These are phyloP conservation scores for Pythium phragmitis DNA, from an alignment of 352 stramenopile genomes.

Conservation along the genomic window DNA sequence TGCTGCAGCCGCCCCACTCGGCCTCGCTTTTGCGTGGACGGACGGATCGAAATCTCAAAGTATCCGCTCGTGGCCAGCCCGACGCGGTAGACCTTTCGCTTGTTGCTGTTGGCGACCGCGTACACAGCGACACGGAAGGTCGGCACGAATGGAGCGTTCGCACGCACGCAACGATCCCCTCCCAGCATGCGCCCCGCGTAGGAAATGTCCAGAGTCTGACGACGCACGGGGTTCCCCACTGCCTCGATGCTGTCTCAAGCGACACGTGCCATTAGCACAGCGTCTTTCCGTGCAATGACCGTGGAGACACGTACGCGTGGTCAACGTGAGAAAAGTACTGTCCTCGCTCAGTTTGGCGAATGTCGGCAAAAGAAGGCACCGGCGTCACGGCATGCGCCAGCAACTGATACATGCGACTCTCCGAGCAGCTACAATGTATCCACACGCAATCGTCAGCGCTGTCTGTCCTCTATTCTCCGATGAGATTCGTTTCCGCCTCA, in stretches of 20 bases:
- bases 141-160: constrained; percentile 64
- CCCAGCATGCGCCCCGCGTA: constrained; percentile 49
- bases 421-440: constrained; percentile 35
- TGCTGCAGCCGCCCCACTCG: not conserved
- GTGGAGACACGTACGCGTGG: constrained; percentile 38
- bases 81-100: constrained; percentile 36
- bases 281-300: too few species aligned
- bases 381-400: constrained; percentile 62
- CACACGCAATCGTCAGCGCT: not conserved
- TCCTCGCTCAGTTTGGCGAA: constrained; percentile 43
- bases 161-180: constrained; percentile 62
- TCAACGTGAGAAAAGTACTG: constrained; percentile 40
- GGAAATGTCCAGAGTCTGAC: constrained; percentile 46
- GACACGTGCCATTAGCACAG: not conserved
- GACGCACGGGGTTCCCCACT: constrained; percentile 17
- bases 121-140: constrained; percentile 63
- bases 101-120: constrained; percentile 9
- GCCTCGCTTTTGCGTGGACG: constrained; percentile 19
- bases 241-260: constrained; percentile 20
- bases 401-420: constrained; percentile 73
- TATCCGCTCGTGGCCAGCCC: constrained; percentile 63
- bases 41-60: constrained; percentile 66
- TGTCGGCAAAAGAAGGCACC: constrained; percentile 63
- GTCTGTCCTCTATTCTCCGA: not conserved
- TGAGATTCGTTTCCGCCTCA: constrained; percentile 9